A percentile compares a stretch with the other conserved stretches of the same genome.
phyloP scores from a whole-genome alignment of 495 filamentous ascomycete species.

The Penicillium salamii region DNA sequence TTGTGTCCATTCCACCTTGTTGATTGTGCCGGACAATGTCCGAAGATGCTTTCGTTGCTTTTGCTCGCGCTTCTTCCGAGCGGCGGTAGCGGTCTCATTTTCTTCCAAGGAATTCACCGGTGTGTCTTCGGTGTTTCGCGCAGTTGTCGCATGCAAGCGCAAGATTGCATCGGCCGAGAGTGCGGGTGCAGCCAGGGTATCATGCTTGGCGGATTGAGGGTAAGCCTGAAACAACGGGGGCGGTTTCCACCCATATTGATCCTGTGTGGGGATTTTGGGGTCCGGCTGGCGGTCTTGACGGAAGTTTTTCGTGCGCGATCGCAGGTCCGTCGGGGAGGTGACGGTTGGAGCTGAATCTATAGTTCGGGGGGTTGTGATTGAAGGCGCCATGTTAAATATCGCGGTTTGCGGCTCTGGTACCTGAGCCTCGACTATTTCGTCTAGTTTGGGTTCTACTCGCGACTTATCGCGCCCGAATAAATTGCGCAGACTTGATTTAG shows the following conservation, averaged over 20 bases:
- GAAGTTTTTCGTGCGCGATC: slow-evolving; percentile 20
- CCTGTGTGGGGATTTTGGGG: slow-evolving; percentile 16
- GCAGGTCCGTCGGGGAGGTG: slow-evolving; percentile 26
- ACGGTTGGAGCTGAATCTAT: slow-evolving; percentile 23
- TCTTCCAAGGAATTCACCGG: slow-evolving; percentile 2
- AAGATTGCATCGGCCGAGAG: slow-evolving; percentile 60
- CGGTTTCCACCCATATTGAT: slow-evolving; percentile 60
- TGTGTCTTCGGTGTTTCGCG: slow-evolving; percentile 23
- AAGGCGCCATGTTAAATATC: slow-evolving; percentile 24
- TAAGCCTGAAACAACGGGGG: slow-evolving; percentile 91
- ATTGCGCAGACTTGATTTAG: slow-evolving; percentile 39
- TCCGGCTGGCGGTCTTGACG: slow-evolving; percentile 21
- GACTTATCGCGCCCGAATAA: slow-evolving; percentile 41
- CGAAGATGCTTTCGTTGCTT: slow-evolving; percentile 46
- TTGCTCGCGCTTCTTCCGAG: slow-evolving; percentile 40
- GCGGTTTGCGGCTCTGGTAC: slow-evolving; percentile 10
- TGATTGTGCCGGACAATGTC: slow-evolving; percentile 56
- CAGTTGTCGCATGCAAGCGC: slow-evolving; percentile 48
- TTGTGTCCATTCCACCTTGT: slow-evolving; percentile 71
- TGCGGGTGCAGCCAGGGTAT: slow-evolving; percentile 45
- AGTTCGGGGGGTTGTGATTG: slow-evolving; percentile 26
- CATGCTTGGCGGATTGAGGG: slow-evolving; percentile 71
- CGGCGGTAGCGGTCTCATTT: slow-evolving; percentile 14
- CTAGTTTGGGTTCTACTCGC: slow-evolving; percentile 31
- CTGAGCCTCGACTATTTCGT: slow-evolving; percentile 35